Conservation (phyloP, 495 filamentous ascomycete genomes). For the Elaphomyces granulatus region DNA sequence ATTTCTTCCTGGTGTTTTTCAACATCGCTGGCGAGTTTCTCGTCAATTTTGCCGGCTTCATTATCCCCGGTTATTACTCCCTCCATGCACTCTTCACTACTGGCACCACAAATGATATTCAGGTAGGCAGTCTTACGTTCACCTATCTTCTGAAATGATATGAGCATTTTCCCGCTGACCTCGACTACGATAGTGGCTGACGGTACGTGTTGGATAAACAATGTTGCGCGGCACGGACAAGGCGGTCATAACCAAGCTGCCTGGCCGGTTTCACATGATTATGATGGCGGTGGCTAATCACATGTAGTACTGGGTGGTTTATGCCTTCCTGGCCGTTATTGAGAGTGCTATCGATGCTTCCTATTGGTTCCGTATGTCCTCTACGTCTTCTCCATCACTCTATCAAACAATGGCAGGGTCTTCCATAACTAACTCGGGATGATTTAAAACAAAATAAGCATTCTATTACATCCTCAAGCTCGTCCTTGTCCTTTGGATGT, state of each 20-base stretch:
- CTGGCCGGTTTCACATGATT: not conserved
- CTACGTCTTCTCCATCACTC: not conserved
- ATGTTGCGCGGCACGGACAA: too few species aligned
- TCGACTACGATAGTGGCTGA: constrained; percentile 42
- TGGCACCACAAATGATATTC: constrained; percentile 76
- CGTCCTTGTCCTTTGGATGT: constrained; percentile 88
- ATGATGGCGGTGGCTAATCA: constrained; percentile 1
- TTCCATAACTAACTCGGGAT: constrained; percentile 4
- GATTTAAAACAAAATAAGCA: constrained; percentile 35
- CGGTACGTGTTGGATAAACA: constrained; percentile 34
- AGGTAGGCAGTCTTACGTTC: constrained; percentile 50
- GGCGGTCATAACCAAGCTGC: too few species aligned
- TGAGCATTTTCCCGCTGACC: too few species aligned
- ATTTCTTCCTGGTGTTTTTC: constrained; percentile 98
- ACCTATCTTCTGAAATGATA: too few species aligned
- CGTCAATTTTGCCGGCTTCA: constrained; percentile 90
- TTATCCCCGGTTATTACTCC: constrained; percentile 92
- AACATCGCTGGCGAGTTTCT: constrained; percentile 96
- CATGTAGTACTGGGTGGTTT: constrained; percentile 89
- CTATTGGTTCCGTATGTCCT: constrained; percentile 84
- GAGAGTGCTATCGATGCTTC: constrained; percentile 88
- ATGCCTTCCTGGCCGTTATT: constrained; percentile 79
- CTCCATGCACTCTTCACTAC: constrained; percentile 76
- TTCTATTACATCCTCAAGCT: constrained; percentile 99
- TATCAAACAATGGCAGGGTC: not conserved